A percentile compares a stretch with the other conserved stretches of the same genome.
Conservation (phyloP, 306 rosid species). For the Cucumis cinereus region DNA sequence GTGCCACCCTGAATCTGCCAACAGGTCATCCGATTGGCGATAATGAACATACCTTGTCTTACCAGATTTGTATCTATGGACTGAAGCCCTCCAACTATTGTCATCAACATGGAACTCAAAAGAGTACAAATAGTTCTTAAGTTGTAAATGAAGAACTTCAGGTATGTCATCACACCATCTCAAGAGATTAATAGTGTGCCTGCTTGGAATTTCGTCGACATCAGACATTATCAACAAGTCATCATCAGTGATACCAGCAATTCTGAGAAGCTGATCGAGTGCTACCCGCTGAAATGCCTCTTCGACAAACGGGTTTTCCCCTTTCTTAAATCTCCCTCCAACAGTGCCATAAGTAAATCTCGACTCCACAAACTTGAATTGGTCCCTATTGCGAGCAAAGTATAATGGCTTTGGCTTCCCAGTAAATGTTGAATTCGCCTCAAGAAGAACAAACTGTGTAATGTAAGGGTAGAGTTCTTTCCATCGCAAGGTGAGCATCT, state of each 20-base stretch:
- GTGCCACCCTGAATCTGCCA: slow-evolving; percentile 99
- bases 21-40: slow-evolving; percentile 71
- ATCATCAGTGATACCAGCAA: slow-evolving; percentile 82
- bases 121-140: slow-evolving; percentile 85
- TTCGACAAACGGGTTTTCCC: slow-evolving; percentile 95
- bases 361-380: slow-evolving; percentile 67
- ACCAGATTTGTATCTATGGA: slow-evolving; percentile 59
- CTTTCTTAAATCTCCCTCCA: slow-evolving; percentile 73
- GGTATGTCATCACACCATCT: slow-evolving; percentile 95
- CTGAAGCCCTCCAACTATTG: slow-evolving; percentile 95
- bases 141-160: slow-evolving; percentile 63
- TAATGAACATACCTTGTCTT: slow-evolving; percentile 83
- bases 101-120: slow-evolving; percentile 79
- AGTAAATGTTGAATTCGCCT: slow-evolving; percentile 89
- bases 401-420: slow-evolving; percentile 65
- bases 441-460: slow-evolving; percentile 79
- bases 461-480: slow-evolving; percentile 82
- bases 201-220: slow-evolving; percentile 96
- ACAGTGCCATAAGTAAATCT: slow-evolving; percentile 70
- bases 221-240: slow-evolving; percentile 98
- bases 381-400: slow-evolving; percentile 38
- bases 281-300: slow-evolving; percentile 97
- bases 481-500: slow-evolving; percentile 81
- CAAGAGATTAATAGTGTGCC: slow-evolving; percentile 86
- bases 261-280: slow-evolving; percentile 73